phyloP scores from a whole-genome alignment of 192 early-diverging fungal species.

The Coemansia sp. region DNA sequence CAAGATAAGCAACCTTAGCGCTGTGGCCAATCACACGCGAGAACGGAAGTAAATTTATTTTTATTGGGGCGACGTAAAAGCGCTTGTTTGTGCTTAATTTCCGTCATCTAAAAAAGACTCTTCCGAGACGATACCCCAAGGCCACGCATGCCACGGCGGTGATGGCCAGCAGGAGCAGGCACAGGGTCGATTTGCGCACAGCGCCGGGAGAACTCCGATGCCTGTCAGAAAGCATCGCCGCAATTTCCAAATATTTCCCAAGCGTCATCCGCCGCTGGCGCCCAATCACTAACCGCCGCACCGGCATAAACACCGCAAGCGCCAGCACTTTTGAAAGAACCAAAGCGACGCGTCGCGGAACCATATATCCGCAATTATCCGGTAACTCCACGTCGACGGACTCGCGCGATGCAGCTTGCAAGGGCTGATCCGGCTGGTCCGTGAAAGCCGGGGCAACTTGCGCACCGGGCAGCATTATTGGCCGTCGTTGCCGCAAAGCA shows the following conservation, averaged over 20 bases:
- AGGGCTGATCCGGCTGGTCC: too few relatives aligned
- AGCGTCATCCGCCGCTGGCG: not conserved
- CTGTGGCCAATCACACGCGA: constrained; percentile 4
- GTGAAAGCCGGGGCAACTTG: too few relatives aligned
- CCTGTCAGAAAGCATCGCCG: not conserved
- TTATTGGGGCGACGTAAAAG: not conserved
- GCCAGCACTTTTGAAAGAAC: not conserved
- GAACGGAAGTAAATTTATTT: not conserved
- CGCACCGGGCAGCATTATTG: not conserved
- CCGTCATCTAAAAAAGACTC: not conserved
- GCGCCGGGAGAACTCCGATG: not conserved
- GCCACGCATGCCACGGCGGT: constrained; percentile 6
- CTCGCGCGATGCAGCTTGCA: too few relatives aligned
- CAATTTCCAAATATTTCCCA: not conserved
- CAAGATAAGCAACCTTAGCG: not conserved
- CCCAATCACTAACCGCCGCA: constrained; percentile 36
- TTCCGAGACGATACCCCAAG: constrained; percentile 10
- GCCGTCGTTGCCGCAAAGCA: constrained; percentile 8
- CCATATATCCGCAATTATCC: constrained; percentile 9
- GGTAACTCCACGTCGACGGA: too few relatives aligned
- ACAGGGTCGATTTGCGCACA: constrained; percentile 17
- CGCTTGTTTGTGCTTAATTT: not conserved
- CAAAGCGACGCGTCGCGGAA: not conserved
- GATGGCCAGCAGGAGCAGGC: constrained; percentile 12
- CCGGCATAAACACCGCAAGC: constrained; percentile 37